phyloP scores from a whole-genome alignment of 257 asterid genomes.

The Sherardia arvensis region DNA sequence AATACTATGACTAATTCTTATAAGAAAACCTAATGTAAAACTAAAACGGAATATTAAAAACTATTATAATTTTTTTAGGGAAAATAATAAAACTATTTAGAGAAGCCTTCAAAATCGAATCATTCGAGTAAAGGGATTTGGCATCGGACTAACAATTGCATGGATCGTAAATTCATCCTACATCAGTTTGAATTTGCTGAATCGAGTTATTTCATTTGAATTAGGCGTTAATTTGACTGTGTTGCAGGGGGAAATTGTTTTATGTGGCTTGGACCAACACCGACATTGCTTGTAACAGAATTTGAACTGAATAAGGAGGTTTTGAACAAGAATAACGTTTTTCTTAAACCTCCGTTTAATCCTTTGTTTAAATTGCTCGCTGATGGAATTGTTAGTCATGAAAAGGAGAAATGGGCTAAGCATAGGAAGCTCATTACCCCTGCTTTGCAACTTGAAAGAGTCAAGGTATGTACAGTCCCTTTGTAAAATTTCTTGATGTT shows the following conservation, averaged over 20 bases:
- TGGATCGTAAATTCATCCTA: too few relatives aligned
- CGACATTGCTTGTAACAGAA: conserved; percentile 17
- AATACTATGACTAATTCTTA: too few relatives aligned
- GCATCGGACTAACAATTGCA: too few relatives aligned
- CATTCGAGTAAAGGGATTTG: too few relatives aligned
- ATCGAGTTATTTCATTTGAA: too few relatives aligned
- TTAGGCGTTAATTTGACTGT: background rate
- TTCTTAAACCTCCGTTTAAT: conserved; percentile 14
- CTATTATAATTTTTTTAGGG: too few relatives aligned
- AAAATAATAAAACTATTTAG: too few relatives aligned
- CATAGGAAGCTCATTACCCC: conserved; percentile 26
- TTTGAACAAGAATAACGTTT: conserved; percentile 9
- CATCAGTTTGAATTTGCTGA: background rate
- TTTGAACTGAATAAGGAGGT: conserved; percentile 18
- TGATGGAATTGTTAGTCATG: conserved; percentile 13
- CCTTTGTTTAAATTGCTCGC: conserved; percentile 8
- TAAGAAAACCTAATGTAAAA: too few relatives aligned
- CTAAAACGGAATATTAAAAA: too few relatives aligned
- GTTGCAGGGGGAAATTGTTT: conserved; percentile 16
- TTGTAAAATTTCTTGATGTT: background rate
- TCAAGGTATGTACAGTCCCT: background rate
- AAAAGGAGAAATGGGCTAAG: conserved; percentile 22
- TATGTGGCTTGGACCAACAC: conserved; percentile 24
- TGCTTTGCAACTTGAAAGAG: conserved; percentile 19
- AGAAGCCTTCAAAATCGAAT: too few relatives aligned